Percentiles rank a stretch among this genome's conserved stretches.
These are phyloP conservation scores for Ailanthus altissimus DNA, from an alignment of 345 rosid genomes.

Conservation along the genomic window DNA sequence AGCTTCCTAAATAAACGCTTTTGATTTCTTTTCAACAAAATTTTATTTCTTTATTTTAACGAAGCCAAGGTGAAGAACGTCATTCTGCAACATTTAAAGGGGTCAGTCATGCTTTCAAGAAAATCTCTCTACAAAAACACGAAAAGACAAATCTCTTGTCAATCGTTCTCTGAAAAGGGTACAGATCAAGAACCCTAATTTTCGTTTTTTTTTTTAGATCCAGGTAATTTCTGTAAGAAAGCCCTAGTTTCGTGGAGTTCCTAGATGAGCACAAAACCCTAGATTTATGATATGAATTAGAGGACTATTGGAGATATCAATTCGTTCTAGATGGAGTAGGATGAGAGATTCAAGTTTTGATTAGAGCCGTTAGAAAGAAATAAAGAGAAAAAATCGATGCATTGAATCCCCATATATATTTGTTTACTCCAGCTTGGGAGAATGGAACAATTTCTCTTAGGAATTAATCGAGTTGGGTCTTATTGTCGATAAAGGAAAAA, in stretches of 20 bases:
- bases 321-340: constrained; percentile 22
- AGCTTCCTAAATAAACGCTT: no score
- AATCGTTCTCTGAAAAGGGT: not conserved
- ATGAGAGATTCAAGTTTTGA: not conserved
- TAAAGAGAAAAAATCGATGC: not conserved
- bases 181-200: constrained; percentile 34
- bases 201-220: not conserved
- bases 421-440: constrained; percentile 7
- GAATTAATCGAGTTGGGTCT: not conserved
- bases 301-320: constrained; percentile 16
- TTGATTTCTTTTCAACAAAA: no score
- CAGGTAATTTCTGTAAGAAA: not conserved
- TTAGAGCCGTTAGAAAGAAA: not conserved
- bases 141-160: no score
- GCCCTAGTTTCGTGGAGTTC: constrained; percentile 33
- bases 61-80: no score
- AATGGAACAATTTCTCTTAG: constrained; percentile 4
- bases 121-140: no score
- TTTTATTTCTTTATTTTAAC: no score
- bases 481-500: constrained; percentile 28
- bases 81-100: no score
- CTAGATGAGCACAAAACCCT: constrained; percentile 34
- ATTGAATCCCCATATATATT: constrained; percentile 13
- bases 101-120: no score
- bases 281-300: constrained; percentile 1